phyloP scores from a whole-genome alignment of 352 stramenopile species.

The Saprolegnia diclina region DNA sequence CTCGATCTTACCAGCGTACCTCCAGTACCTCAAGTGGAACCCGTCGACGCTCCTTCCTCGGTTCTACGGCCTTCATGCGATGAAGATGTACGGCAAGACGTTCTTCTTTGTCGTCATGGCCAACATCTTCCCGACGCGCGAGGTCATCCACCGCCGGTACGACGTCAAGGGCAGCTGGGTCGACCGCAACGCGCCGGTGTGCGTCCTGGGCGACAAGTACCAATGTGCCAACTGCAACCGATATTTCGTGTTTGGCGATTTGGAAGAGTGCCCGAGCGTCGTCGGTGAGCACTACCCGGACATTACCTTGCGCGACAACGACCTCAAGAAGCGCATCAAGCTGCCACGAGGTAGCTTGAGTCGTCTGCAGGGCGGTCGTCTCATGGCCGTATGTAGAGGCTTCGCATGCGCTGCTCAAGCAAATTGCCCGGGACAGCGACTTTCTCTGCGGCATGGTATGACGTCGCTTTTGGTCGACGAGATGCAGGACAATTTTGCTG shows the following conservation, averaged over 20 bases:
- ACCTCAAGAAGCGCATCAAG: conserved; percentile 80
- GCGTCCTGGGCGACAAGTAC: conserved; percentile 67
- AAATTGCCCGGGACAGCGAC: conserved; percentile 76
- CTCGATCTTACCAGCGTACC: conserved; percentile 72
- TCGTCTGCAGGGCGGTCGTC: no score
- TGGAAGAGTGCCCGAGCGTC: conserved; percentile 43
- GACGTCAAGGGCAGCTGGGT: conserved; percentile 91
- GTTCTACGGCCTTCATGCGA: conserved; percentile 85
- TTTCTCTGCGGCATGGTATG: conserved; percentile 56
- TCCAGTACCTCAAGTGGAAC: conserved; percentile 85
- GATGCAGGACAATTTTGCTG: no score
- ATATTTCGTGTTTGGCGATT: conserved; percentile 72
- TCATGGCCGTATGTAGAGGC: conserved; percentile 31
- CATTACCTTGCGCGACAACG: conserved; percentile 78
- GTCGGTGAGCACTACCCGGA: conserved; percentile 76
- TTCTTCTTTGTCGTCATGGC: conserved; percentile 92
- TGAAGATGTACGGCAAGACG: conserved; percentile 89
- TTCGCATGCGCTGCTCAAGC: conserved; percentile 59
- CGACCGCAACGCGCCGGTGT: conserved; percentile 73
- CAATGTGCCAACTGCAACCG: conserved; percentile 80
- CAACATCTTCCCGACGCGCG: conserved; percentile 80
- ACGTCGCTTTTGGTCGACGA: background rate
- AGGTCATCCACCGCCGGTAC: conserved; percentile 83
- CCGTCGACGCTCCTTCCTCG: conserved; percentile 79
- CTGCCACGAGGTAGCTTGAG: conserved; percentile 34